These are phyloP conservation scores for Sporothrix brasiliensis DNA, from an alignment of 2,329 filamentous ascomycete species.

Conservation along the genomic window DNA sequence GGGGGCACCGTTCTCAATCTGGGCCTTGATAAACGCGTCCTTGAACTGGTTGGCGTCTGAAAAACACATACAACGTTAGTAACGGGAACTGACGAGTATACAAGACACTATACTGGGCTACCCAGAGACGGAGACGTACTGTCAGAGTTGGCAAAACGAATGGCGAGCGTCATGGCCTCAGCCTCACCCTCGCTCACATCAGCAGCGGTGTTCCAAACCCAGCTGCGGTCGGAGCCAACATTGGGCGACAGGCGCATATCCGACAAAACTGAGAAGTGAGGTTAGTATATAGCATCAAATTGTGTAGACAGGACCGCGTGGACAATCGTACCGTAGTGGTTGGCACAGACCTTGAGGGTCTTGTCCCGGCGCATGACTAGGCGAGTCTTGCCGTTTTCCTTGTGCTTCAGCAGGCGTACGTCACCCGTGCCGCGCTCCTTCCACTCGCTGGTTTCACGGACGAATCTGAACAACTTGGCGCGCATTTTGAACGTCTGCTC, in stretches of 20 bases:
- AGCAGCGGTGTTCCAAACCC: slow-evolving; percentile 98
- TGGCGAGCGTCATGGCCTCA: slow-evolving; percentile 92
- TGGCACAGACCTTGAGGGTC: slow-evolving; percentile 99
- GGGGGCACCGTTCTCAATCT: slow-evolving; percentile 90
- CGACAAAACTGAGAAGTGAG: slow-evolving; percentile 71
- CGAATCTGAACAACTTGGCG: slow-evolving; percentile 98
- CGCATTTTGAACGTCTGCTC: slow-evolving; percentile 99
- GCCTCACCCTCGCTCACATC: slow-evolving; percentile 98
- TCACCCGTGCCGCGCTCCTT: slow-evolving; percentile 99
- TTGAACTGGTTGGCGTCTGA: slow-evolving; percentile 96
- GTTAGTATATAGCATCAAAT: neutral
- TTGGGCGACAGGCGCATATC: slow-evolving; percentile 99
- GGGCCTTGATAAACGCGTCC: slow-evolving; percentile 94
- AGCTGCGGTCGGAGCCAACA: slow-evolving; percentile 95
- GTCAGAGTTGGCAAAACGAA: slow-evolving; percentile 96
- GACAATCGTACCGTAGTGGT: slow-evolving; percentile 81
- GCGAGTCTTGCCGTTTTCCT: slow-evolving; percentile 96
- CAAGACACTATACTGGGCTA: neutral
- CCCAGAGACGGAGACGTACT: slow-evolving; percentile 62
- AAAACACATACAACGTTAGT: slow-evolving; percentile 38
- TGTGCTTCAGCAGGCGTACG: slow-evolving; percentile 95
- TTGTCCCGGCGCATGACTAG: slow-evolving; percentile 99
- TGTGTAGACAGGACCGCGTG: too few relatives aligned
- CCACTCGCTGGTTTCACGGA: slow-evolving; percentile 90
- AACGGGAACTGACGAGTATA: slow-evolving; percentile 15